Evolutionary conservation across 805 yeast genomes (phyloP).

Genomic region (Huiozyma sinensis): DNA sequence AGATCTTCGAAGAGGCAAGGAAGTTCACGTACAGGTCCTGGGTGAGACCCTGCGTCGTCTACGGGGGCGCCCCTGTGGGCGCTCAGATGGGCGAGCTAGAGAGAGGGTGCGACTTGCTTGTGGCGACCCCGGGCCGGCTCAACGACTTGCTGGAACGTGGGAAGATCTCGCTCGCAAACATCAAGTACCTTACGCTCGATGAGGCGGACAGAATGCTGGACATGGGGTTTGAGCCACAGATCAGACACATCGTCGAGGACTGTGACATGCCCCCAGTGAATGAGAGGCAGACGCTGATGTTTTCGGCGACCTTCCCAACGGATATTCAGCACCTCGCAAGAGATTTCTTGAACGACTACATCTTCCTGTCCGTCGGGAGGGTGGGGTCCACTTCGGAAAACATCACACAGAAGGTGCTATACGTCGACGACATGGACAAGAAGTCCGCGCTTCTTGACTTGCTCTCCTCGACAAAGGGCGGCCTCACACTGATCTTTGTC

Average conservation of each 20-base stretch:
- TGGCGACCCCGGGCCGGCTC: constrained; percentile 98
- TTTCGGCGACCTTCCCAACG: constrained; percentile 96
- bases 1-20: constrained; percentile 88
- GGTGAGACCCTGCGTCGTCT: constrained; percentile 91
- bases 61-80: constrained; percentile 94
- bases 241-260: constrained; percentile 91
- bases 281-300: constrained; percentile 92
- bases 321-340: constrained; percentile 94
- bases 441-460: constrained; percentile 80
- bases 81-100: constrained; percentile 76
- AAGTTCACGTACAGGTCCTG: constrained; percentile 96
- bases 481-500: constrained; percentile 85
- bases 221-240: constrained; percentile 99
- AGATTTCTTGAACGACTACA: constrained; percentile 90
- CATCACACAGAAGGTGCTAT: constrained; percentile 83
- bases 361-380: constrained; percentile 93
- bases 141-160: constrained; percentile 93
- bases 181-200: constrained; percentile 86
- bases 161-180: constrained; percentile 72
- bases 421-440: constrained; percentile 89
- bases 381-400: constrained; percentile 98
- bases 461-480: constrained; percentile 64
- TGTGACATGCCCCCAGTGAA: constrained; percentile 91
- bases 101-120: constrained; percentile 88
- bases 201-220: constrained; percentile 99